Base-by-base conservation (phyloP, 2,329 filamentous ascomycete species). In the Leptographium procerum region DNA sequence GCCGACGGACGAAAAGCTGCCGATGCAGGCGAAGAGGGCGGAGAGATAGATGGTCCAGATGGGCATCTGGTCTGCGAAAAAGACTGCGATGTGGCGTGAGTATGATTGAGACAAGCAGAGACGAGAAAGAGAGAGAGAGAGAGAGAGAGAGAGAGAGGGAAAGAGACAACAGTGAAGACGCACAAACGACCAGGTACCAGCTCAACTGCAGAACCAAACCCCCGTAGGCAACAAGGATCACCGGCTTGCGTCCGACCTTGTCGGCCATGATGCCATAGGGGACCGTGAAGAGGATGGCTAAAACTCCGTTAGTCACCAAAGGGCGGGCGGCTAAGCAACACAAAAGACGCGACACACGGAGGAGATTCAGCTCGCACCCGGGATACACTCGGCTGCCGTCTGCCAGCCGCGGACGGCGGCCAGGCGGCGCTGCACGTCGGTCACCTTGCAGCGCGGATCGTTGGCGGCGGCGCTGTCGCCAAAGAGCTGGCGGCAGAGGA, bases 361-460 rank as follows among this genome's bases (percentile, higher is more conserved):
- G n/a, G n/a, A n/a, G n/a, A n/a, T n/a, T n/a, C n/a, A n/a, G n/a
- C n/a, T n/a, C 51, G 8, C 16, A 53, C 51, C 51, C 11, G 79
- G 74, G 4, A 81, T 65, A 59, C 74, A 73, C 36, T 79, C 73
- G 33, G 79, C 69, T 1, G 76, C 73, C 24, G 68, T 62, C 50
- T 69, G 64, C 72, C 76, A 78, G 1, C 78, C 79, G 47, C 72
- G 71, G 22, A 83, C 68, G 70, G 77, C 75, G 14, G 80, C 78
- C 50, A 84, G 69, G 24, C 73, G 71, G 29, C 74, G 71, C 63
- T 83, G 80, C 1, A 84, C 77, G 2, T 69, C 66, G 0, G 70
- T 65, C 3, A 67, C 66, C 64, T 83, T 83, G 69, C 81, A 83
- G 7, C 65, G 65, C 22, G 72, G 69, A 51, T 69, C 65, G 58